Conservation (phyloP, 176 grass and related monocot species). For the Phragmites australis region DNA sequence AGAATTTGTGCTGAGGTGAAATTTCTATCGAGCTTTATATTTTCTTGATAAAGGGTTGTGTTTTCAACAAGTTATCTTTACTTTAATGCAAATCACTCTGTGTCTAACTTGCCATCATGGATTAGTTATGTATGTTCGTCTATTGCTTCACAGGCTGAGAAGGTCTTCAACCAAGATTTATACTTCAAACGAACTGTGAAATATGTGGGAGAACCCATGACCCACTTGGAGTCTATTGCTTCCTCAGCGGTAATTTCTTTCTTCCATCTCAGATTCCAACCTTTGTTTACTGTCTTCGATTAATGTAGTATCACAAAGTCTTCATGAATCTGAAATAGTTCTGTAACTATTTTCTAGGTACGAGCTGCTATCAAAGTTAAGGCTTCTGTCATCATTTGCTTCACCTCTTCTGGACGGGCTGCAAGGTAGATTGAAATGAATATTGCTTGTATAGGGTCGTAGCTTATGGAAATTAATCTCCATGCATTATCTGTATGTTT, state of each 20-base stretch:
- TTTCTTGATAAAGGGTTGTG: conserved; percentile 9
- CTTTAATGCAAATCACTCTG: neutral
- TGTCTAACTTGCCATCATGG: neutral
- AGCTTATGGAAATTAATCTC: conserved; percentile 6
- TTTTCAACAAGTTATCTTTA: neutral
- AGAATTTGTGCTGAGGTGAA: conserved; percentile 96
- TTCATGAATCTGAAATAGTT: conserved; percentile 30
- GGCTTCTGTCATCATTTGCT: conserved; percentile 94
- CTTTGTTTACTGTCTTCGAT: conserved; percentile 7
- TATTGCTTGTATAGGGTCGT: neutral
- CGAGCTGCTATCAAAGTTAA: conserved; percentile 98
- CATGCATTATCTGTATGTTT: conserved; percentile 13
- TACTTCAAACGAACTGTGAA: conserved; percentile 98
- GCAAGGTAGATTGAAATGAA: conserved; percentile 60
- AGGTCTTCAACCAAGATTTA: conserved; percentile 98
- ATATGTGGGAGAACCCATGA: conserved; percentile 94
- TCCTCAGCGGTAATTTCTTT: conserved; percentile 73
- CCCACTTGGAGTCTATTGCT: conserved; percentile 97
- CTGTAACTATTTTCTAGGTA: conserved; percentile 54
- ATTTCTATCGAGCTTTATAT: neutral
- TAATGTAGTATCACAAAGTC: neutral
- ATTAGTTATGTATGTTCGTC: conserved; percentile 3
- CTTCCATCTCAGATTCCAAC: conserved; percentile 1
- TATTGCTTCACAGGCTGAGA: conserved; percentile 73
- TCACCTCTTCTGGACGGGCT: conserved; percentile 97